These are phyloP conservation scores for Trichoderma citrinoviride DNA, from an alignment of 2,329 filamentous ascomycete species.

Conservation along the genomic window DNA sequence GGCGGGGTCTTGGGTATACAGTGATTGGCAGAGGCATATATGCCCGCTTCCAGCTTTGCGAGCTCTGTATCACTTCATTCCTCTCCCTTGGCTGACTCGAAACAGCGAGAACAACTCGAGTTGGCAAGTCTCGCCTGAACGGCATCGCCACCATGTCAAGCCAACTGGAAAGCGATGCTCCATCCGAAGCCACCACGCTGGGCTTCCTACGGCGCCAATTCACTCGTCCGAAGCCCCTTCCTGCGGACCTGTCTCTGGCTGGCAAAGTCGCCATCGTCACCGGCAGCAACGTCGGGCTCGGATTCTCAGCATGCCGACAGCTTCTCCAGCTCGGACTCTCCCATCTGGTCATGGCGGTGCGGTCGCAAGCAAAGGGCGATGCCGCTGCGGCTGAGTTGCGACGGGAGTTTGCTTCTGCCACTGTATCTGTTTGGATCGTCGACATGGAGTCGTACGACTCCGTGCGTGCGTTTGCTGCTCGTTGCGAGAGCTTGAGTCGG, in stretches of 20 bases:
- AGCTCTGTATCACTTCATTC: neutral
- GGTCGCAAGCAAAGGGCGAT: slow-evolving; percentile 32
- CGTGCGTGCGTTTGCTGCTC: neutral
- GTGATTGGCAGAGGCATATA: neutral
- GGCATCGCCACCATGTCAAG: neutral
- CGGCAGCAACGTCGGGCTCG: slow-evolving; percentile 38
- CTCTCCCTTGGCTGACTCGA: neutral
- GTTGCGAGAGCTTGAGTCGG: neutral
- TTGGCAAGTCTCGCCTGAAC: neutral
- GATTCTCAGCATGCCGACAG: slow-evolving; percentile 36
- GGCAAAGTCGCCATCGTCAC: slow-evolving; percentile 34
- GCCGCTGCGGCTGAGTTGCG: slow-evolving; percentile 28
- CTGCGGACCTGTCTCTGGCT: neutral
- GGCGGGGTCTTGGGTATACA: neutral
- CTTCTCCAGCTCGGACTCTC: slow-evolving; percentile 33
- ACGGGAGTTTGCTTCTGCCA: slow-evolving; percentile 27
- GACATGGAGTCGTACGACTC: slow-evolving; percentile 5
- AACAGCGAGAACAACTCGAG: neutral
- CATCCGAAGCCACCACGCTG: neutral
- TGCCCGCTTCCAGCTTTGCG: no score
- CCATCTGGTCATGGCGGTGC: slow-evolving; percentile 38
- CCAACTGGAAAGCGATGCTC: neutral
- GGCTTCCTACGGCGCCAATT: slow-evolving; percentile 1
- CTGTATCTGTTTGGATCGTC: slow-evolving; percentile 10
- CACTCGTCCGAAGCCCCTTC: neutral